phyloP scores from a whole-genome alignment of 2,329 filamentous ascomycete genomes.

The Nakataea oryzae region DNA sequence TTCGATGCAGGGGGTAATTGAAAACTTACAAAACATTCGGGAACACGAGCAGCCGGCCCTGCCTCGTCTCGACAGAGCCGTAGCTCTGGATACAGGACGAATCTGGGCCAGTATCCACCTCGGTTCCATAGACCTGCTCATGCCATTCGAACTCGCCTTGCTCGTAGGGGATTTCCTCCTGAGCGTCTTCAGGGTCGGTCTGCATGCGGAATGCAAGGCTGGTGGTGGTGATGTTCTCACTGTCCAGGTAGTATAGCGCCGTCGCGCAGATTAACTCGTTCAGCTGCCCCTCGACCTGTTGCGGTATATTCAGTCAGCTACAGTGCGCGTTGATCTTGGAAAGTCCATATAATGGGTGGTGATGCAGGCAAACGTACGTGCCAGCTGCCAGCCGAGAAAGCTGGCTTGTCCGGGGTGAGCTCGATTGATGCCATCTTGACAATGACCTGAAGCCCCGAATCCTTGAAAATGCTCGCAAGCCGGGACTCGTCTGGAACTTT shows the following conservation, averaged over 20 bases:
- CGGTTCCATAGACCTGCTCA: constrained; percentile 10
- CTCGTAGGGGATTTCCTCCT: background rate
- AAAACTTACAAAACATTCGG: constrained; percentile 17
- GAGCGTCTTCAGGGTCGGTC: constrained; percentile 9
- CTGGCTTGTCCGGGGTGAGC: constrained; percentile 43
- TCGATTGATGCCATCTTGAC: constrained; percentile 52
- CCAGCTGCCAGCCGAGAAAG: constrained; percentile 34
- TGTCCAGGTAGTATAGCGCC: constrained; percentile 42
- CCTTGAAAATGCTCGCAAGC: constrained; percentile 11
- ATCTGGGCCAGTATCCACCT: constrained; percentile 8
- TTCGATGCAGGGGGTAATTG: background rate
- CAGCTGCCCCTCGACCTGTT: constrained; percentile 31
- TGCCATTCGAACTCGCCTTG: constrained; percentile 8
- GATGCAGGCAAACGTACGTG: constrained; percentile 21
- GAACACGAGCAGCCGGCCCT: constrained; percentile 35
- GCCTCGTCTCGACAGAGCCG: constrained; percentile 25
- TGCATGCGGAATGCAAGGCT: constrained; percentile 31
- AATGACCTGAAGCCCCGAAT: constrained; percentile 46
- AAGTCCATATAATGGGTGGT: constrained; percentile 5
- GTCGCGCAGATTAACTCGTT: constrained; percentile 48
- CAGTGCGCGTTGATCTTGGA: background rate
- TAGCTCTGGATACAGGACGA: constrained; percentile 24
- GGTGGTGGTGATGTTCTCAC: constrained; percentile 35
- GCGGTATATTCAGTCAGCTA: background rate
- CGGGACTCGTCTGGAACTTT: background rate